Evolutionary conservation across 2,329 filamentous ascomycete species (phyloP), one percentile per base, ranked within the genome.

Genomic region (Diaporthe aspalathi): DNA sequence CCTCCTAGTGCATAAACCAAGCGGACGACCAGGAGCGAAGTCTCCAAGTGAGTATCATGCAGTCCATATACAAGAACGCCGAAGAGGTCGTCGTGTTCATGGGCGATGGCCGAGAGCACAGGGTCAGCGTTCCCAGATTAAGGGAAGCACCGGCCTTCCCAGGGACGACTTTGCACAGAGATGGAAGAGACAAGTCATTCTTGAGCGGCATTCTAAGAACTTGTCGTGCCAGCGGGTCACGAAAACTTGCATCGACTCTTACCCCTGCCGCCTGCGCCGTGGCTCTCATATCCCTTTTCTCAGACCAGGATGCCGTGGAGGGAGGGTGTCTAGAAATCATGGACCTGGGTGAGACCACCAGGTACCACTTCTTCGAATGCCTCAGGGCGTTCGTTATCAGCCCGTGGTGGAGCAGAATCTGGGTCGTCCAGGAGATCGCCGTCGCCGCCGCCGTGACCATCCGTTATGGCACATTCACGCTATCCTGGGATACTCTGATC

Each of bases 361-460:
- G 65, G 32, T 43, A 43, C 14, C 5, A 72, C 5, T 17, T 72
- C 6, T 69, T 72, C 9, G 70, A 72, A 8, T 45, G 50, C 14
- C 50, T 72, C 7, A 65, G 29, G 12, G 17, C 8, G 1, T 72
- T 66, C 9, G 27, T 66, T 2, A 35, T 45, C 32, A 54, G 54
- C 7, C 50, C 70, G 3, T 72, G 66, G 70, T 69, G 70, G 70
- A 57, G 49, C 5, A 63, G 70, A 9, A 72, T 72, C 5, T 69
- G 66, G 66, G 70, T 72, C 1, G 70, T 72, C 3, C 70, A 69
- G 29, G 56, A 72, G 22, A 27, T 57, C 7, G 32, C 57, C 5
- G 56, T 69, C 5, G 43, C 43, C 14, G 56, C 17, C 22, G 9
- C n/a, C 12, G 24, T 40, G 5, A 49, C 52, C 14, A 45, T 71